Evolutionary conservation across 495 filamentous ascomycete species (phyloP).

Genomic region (Rhizodiscina lignyota): DNA sequence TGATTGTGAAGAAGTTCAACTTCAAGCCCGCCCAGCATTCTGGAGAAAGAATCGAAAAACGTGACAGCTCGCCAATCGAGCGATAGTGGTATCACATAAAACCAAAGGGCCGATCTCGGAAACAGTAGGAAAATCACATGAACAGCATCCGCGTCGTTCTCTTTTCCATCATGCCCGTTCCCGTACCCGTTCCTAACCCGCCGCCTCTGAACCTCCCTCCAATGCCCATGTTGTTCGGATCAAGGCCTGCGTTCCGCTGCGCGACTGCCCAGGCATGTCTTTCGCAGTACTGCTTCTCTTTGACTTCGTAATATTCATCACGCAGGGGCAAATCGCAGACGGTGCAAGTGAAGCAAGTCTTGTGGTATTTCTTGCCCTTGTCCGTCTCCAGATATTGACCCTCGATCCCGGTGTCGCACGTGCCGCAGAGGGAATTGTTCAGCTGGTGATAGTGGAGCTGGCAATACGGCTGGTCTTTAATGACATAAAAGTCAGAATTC

Average conservation of each 20-base stretch:
- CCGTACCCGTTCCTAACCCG: background rate
- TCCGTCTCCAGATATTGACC: slow-evolving; percentile 89
- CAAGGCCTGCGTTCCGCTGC: slow-evolving; percentile 18
- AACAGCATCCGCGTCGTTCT: background rate
- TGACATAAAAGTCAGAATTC: slow-evolving; percentile 84
- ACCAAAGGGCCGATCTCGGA: too few species aligned
- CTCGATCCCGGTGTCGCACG: slow-evolving; percentile 75
- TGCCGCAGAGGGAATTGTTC: slow-evolving; percentile 68
- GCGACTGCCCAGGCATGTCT: slow-evolving; percentile 57
- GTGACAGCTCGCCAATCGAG: too few species aligned
- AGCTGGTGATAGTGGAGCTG: slow-evolving; percentile 83
- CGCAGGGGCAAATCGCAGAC: slow-evolving; percentile 21
- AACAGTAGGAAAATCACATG: background rate
- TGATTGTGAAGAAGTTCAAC: too few species aligned
- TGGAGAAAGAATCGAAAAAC: too few species aligned
- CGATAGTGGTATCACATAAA: too few species aligned
- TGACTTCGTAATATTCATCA: slow-evolving; percentile 48
- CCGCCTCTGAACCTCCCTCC: background rate
- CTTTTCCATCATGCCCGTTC: background rate
- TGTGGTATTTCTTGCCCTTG: slow-evolving; percentile 63
- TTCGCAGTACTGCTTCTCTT: slow-evolving; percentile 60
- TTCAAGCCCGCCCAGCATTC: too few species aligned
- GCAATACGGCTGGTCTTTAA: slow-evolving; percentile 76
- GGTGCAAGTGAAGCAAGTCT: slow-evolving; percentile 67
- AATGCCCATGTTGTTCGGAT: background rate